Percentiles rank a stretch among this genome's conserved stretches.
phyloP scores from a whole-genome alignment of 164 flowering plant species.

The Magnolia sinica region DNA sequence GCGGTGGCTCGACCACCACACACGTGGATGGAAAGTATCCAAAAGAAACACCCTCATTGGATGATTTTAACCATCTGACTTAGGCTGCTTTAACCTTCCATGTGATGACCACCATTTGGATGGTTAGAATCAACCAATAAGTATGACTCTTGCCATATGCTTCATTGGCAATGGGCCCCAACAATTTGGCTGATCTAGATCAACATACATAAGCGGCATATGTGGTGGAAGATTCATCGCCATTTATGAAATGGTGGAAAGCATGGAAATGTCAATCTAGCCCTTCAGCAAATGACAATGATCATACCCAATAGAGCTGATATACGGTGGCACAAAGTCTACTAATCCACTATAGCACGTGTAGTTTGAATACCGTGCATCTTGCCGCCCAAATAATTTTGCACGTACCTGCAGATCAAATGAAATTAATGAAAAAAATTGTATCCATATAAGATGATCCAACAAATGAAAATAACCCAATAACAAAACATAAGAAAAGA shows the following conservation, averaged over 20 bases:
- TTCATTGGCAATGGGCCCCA: too few relatives aligned
- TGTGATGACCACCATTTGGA: too few relatives aligned
- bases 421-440: neutral
- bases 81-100: too few relatives aligned
- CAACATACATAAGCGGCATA: neutral
- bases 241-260: neutral
- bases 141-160: too few relatives aligned
- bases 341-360: conserved; percentile 38
- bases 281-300: neutral
- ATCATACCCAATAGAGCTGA: conserved; percentile 31
- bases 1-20: too few relatives aligned
- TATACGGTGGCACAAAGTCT: conserved; percentile 31
- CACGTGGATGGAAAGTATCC: too few relatives aligned
- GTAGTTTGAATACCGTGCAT: conserved; percentile 27
- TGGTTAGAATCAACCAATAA: too few relatives aligned
- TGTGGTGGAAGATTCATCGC: neutral
- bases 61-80: too few relatives aligned
- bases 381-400: conserved; percentile 29
- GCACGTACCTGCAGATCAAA: conserved; percentile 21
- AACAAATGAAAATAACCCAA: neutral
- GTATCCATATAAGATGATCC: neutral
- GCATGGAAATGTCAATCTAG: neutral
- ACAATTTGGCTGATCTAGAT: neutral
- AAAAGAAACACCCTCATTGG: too few relatives aligned
- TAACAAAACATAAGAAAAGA: neutral